Base-by-base conservation (phyloP, 805 yeast genomes). In the Candida boleticola region DNA sequence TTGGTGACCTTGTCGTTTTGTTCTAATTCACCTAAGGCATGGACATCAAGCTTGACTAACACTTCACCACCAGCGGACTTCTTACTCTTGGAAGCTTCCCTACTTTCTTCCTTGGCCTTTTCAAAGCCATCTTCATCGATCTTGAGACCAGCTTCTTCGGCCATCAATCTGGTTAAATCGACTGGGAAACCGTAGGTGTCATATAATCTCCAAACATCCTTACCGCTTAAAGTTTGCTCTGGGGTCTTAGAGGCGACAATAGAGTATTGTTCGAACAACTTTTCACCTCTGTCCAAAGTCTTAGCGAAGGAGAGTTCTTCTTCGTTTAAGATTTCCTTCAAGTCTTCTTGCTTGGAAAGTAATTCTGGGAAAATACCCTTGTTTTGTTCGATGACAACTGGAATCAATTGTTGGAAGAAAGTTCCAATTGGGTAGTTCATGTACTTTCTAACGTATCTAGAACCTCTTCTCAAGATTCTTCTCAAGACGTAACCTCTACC, bases 151-250 rank as follows among this genome's bases (percentile, higher is more conserved):
- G 93, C 88, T 69, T 93, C 99, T 67, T 92, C 98, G 36, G 99
- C 99, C 99, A 93, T 93, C 61, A 93, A 78, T 63, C 96, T 82
- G 23, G 99, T 93, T 61, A 93, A 79, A 68, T 93, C 99, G 43
- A 89, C 97, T 29, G 99, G 99, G 85, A 93, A 93, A 45, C 99
- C 99, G 60, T 92, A 93, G 10, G 99, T 93, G 58, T 93, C 99
- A 58, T 93, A 93, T 55, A 93, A 75, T 70, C 99, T 82, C 99
- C 99, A 93, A 30, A 93, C 99, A 63, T 92, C 97, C 57, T 79
- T 83, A 63, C 99, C 99, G 37, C 86, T 79, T 48, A 93, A 76
- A 30, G 85, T 78, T 64, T 83, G 89, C 49, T 77, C 79, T 36
- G 85, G 83, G 22, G 85, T 76, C 56, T 83, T 80, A 39, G 84